Conservation (phyloP, 495 filamentous ascomycete genomes). For the Aspergillus hancockii region DNA sequence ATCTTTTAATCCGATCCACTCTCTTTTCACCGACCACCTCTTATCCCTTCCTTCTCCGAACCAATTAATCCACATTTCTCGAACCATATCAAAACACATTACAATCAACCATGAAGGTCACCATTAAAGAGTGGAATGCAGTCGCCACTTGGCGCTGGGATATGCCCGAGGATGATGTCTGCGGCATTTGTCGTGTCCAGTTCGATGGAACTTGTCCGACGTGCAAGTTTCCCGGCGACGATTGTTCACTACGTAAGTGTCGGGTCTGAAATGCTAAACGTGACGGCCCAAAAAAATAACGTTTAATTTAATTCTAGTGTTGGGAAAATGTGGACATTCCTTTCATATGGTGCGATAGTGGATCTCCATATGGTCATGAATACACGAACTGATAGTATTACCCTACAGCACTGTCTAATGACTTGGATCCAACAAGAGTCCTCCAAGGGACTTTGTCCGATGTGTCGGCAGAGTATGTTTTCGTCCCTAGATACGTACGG, state of each 20-base stretch:
- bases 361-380: slow-evolving; percentile 22
- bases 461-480: slow-evolving; percentile 96
- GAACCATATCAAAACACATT: slow-evolving; percentile 5
- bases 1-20: slow-evolving; percentile 16
- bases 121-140: slow-evolving; percentile 86
- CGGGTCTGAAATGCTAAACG: background rate
- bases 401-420: slow-evolving; percentile 80
- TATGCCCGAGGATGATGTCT: slow-evolving; percentile 96
- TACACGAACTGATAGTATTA: slow-evolving; percentile 1
- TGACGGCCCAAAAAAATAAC: background rate
- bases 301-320: slow-evolving; percentile 56
- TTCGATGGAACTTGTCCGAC: slow-evolving; percentile 97
- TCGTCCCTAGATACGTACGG: slow-evolving; percentile 13
- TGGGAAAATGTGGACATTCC: slow-evolving; percentile 93
- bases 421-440: slow-evolving; percentile 96
- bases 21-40: background rate
- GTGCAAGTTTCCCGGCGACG: slow-evolving; percentile 97
- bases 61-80: background rate
- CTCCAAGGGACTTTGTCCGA: slow-evolving; percentile 91
- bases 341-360: slow-evolving; percentile 82
- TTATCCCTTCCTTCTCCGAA: slow-evolving; percentile 5
- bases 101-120: slow-evolving; percentile 74
- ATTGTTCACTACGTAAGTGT: slow-evolving; percentile 81
- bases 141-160: slow-evolving; percentile 98
- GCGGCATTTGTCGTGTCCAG: slow-evolving; percentile 96